These are phyloP conservation scores for Saccharomycopsis capsularis DNA, from an alignment of 805 yeast species.

Conservation along the genomic window DNA sequence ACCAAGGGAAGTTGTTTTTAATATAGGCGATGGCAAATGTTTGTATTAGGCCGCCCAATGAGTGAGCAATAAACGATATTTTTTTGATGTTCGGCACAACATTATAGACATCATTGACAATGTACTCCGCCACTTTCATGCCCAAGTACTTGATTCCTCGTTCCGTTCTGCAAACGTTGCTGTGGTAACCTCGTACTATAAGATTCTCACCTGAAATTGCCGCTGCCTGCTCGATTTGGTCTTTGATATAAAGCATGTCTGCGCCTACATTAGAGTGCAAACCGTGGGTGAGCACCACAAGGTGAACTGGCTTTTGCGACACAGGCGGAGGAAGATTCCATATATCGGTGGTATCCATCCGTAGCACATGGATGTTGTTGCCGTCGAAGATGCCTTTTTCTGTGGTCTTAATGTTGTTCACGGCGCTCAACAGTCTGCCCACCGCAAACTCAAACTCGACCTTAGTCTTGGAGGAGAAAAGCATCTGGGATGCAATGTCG, in stretches of 20 bases:
- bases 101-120: conserved; percentile 42
- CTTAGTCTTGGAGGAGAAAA: conserved; percentile 56
- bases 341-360: conserved; percentile 53
- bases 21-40: conserved; percentile 72
- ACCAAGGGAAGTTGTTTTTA: conserved; percentile 59
- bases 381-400: conserved; percentile 26
- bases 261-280: conserved; percentile 70
- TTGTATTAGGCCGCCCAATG: conserved; percentile 73
- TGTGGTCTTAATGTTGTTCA: not conserved
- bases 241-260: conserved; percentile 69
- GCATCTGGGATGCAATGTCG: conserved; percentile 63
- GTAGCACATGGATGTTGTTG: conserved; percentile 39
- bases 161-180: conserved; percentile 73
- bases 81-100: conserved; percentile 39
- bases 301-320: conserved; percentile 44
- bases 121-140: conserved; percentile 58
- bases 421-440: conserved; percentile 30
- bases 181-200: conserved; percentile 61
- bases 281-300: conserved; percentile 71
- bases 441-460: conserved; percentile 57
- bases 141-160: conserved; percentile 72
- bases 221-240: conserved; percentile 39
- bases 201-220: conserved; percentile 38
- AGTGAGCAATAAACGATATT: conserved; percentile 73
- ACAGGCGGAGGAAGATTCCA: conserved; percentile 59